Evolutionary conservation across 257 asterid species (phyloP), one percentile per base, ranked within the genome.

Genomic region (Nicotiana attenuata): DNA sequence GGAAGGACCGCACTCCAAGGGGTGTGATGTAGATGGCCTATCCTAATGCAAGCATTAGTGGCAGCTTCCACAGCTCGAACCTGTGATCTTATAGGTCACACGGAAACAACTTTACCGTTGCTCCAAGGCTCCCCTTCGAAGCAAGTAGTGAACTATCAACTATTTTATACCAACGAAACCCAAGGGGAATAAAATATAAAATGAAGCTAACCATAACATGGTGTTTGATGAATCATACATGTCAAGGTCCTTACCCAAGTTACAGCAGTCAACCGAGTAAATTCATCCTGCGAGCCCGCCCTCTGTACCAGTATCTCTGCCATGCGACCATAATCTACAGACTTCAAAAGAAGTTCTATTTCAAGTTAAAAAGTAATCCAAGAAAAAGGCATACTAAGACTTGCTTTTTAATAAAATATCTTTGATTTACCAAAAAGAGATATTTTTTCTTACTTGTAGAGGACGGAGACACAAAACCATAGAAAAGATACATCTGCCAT

Each of bases 301-400:
- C 97, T 87, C 69, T 92, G 96, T 57, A 92, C 96, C 88, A 92
- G 84, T 84, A 92, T 92, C 88, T 92, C 97, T 77, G 94, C 93
- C 97, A 92, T 92, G 86, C 96, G 96, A 84, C 96, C 97, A 86
- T 92, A 92, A 89, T 92, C 97, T 89, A 92, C 97, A 88, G 96
- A 92, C 97, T 92, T 89, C 89, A 89, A 87, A 81, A 88, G 82
- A 82, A 84, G 65, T 82, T 81, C 73, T 82, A 53, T 73, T 83
- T 83, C 78, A 67, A 84, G 86, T 84, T 84, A 82, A 83, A 81
- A 78, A 77, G 80, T 64, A 55, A 50, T 50, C 45, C 35, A 24
- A 20, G 52, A 86, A 80, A 87, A 50, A 63, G 80, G 80, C 75
- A 78, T 14, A 71, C 7, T 57, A 83, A 79, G 80, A 83, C 22